Conservation (phyloP, 768 basidiomycete genomes). For the Podaxis mareebaensis region DNA sequence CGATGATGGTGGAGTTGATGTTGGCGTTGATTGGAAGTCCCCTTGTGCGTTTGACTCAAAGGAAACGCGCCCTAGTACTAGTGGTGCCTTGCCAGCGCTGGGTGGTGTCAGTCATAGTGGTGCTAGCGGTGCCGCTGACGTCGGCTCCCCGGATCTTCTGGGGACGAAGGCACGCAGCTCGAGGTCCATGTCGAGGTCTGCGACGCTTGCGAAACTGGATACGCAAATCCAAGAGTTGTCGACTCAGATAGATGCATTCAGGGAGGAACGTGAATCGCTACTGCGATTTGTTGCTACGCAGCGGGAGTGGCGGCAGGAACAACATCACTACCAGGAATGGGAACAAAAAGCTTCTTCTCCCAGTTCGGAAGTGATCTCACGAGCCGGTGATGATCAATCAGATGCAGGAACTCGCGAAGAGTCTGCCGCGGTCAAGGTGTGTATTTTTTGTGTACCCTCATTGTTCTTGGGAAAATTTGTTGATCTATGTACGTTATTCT, state of each 20-base stretch:
- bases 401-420: background rate
- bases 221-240: constrained; percentile 36
- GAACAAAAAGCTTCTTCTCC: background rate
- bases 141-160: background rate
- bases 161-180: background rate
- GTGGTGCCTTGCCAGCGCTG: background rate
- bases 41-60: background rate
- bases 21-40: background rate
- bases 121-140: background rate
- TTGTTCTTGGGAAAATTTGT: background rate
- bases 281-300: constrained; percentile 5
- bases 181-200: background rate
- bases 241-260: constrained; percentile 36
- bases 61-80: background rate
- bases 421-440: background rate
- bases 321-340: background rate
- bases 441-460: background rate
- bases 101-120: background rate
- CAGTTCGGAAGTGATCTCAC: background rate
- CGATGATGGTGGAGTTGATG: background rate
- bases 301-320: background rate
- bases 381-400: constrained; percentile 6
- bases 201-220: constrained; percentile 27
- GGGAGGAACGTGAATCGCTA: constrained; percentile 32
- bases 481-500: background rate